A percentile compares a stretch with the other conserved stretches of the same genome.
phyloP scores from a whole-genome alignment of 2,329 filamentous ascomycete species.

The Aspergillus sp. region DNA sequence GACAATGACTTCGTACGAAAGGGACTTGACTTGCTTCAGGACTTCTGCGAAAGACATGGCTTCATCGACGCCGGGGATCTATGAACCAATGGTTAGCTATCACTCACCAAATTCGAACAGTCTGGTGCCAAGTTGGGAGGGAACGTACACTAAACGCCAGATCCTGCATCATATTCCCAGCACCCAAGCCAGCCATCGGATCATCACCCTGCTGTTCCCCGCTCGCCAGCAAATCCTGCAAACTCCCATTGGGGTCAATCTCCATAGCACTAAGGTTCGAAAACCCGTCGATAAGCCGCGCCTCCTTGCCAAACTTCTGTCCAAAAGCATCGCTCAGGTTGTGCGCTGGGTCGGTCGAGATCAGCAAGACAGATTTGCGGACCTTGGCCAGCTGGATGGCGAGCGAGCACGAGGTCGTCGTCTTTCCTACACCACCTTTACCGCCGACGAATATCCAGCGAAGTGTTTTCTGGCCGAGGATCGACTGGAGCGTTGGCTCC shows the following conservation, averaged over 20 bases:
- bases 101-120: neutral
- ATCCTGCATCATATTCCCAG: conserved; percentile 98
- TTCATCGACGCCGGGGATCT: conserved; percentile 98
- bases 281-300: conserved; percentile 83
- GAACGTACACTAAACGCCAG: conserved; percentile 73
- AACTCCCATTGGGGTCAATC: conserved; percentile 95
- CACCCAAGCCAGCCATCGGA: conserved; percentile 59
- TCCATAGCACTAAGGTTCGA: conserved; percentile 96
- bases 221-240: conserved; percentile 85
- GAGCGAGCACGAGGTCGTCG: conserved; percentile 96
- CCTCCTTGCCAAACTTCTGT: conserved; percentile 99
- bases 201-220: conserved; percentile 56
- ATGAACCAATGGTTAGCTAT: conserved; percentile 5
- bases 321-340: conserved; percentile 96
- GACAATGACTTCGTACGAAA: conserved; percentile 97
- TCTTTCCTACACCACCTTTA: conserved; percentile 97
- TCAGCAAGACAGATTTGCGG: conserved; percentile 90
- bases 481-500: conserved; percentile 86
- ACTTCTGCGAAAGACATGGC: conserved; percentile 99
- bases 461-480: conserved; percentile 88
- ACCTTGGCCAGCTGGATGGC: conserved; percentile 95
- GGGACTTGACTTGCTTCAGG: conserved; percentile 96
- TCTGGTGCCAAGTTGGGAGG: neutral
- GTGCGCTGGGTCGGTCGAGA: conserved; percentile 96
- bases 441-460: conserved; percentile 99